phyloP scores from a whole-genome alignment of 2,329 filamentous ascomycete genomes.

The Fusarium nanum region DNA sequence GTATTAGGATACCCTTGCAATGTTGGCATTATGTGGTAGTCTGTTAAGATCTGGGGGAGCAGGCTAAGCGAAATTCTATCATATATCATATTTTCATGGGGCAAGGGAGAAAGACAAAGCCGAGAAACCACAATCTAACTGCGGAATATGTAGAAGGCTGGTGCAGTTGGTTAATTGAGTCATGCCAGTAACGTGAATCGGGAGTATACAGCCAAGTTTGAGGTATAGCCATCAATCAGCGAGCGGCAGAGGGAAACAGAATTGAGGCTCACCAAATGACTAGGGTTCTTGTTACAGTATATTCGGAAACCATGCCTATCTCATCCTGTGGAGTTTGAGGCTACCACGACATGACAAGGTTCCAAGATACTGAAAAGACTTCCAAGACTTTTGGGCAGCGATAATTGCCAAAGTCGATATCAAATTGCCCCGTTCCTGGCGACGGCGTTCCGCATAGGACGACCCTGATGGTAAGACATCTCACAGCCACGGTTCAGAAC shows the following conservation, averaged over 20 bases:
- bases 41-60: slow-evolving; percentile 25
- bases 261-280: not conserved
- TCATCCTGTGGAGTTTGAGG: slow-evolving; percentile 15
- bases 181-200: slow-evolving; percentile 10
- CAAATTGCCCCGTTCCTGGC: not conserved
- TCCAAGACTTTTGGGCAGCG: not conserved
- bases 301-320: slow-evolving; percentile 18
- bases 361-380: not conserved
- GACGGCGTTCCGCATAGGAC: not conserved
- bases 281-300: not conserved
- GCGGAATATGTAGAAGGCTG: slow-evolving; percentile 13
- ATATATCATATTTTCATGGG: slow-evolving; percentile 33
- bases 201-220: not conserved
- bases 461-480: slow-evolving; percentile 23
- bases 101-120: slow-evolving; percentile 14
- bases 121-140: slow-evolving; percentile 4
- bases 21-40: slow-evolving; percentile 27
- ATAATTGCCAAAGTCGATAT: not conserved
- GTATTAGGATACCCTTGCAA: slow-evolving; percentile 27
- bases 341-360: not conserved
- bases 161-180: slow-evolving; percentile 10
- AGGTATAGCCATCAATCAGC: not conserved
- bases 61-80: slow-evolving; percentile 16
- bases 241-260: not conserved
- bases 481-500: slow-evolving; percentile 1